phyloP scores from a whole-genome alignment of 1,284 basidiomycete genomes.

The Naganishia albida region DNA sequence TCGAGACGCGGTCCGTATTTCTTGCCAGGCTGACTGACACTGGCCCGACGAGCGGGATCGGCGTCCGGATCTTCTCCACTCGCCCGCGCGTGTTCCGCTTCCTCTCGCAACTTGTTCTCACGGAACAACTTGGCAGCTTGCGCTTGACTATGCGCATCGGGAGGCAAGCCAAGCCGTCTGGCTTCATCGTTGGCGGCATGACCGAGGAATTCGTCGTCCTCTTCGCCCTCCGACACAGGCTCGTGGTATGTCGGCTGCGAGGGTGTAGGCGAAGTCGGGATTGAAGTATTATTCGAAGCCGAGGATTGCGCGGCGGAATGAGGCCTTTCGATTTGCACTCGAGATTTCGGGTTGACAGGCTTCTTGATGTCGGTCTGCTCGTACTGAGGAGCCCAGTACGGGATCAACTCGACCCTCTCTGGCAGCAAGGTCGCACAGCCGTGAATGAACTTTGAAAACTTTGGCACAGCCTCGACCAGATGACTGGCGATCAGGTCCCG shows the following conservation, averaged over 20 bases:
- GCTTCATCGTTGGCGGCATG: constrained; percentile 74
- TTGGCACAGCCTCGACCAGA: constrained; percentile 88
- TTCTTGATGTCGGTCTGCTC: constrained; percentile 61
- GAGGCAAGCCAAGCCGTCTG: constrained; percentile 71
- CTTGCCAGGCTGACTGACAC: constrained; percentile 30
- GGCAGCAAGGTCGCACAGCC: constrained; percentile 92
- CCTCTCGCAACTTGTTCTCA: constrained; percentile 60
- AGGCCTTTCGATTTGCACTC: constrained; percentile 70
- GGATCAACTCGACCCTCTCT: constrained; percentile 93
- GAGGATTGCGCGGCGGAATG: constrained; percentile 46
- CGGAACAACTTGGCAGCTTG: constrained; percentile 79
- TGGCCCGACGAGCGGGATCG: constrained; percentile 20
- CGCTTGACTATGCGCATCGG: constrained; percentile 71
- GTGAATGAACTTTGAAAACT: constrained; percentile 87
- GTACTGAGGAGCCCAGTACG: constrained; percentile 80
- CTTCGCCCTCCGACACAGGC: constrained; percentile 86
- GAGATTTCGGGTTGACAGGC: constrained; percentile 41
- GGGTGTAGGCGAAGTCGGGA: constrained; percentile 31
- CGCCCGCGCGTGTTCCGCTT: constrained; percentile 23
- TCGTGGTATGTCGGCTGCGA: constrained; percentile 65
- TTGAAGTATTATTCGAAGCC: constrained; percentile 42
- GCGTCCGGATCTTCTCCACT: constrained; percentile 15
- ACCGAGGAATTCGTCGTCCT: constrained; percentile 69
- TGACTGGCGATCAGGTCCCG: constrained; percentile 91
- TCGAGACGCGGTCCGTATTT: constrained; percentile 59